phyloP scores from a whole-genome alignment of 2,329 filamentous ascomycete species.

The Aspergillaceae sp. region DNA sequence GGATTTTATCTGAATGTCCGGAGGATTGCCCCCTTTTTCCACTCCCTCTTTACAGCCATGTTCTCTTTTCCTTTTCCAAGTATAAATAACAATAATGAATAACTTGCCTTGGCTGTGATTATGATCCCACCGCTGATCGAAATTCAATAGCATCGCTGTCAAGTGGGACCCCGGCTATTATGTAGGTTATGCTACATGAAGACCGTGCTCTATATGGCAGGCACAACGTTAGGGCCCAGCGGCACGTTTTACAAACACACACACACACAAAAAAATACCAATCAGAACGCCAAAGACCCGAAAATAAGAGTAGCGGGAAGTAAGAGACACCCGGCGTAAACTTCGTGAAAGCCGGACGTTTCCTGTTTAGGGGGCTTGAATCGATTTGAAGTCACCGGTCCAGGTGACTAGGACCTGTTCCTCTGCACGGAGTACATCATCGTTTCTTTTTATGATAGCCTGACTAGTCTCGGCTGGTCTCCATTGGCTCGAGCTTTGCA shows the following conservation, averaged over 20 bases:
- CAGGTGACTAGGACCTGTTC: too few species aligned
- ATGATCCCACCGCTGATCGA: not conserved
- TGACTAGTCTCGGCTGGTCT: not conserved
- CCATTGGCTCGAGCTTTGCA: not conserved
- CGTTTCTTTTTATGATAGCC: not conserved
- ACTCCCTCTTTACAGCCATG: not conserved
- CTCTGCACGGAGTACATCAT: not conserved
- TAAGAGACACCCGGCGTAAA: not conserved
- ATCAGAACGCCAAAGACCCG: too few species aligned
- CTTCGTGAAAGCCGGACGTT: not conserved
- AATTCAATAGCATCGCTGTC: not conserved
- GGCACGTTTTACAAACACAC: not conserved
- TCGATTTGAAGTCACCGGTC: too few species aligned
- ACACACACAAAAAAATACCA: too few species aligned
- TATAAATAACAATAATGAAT: too few species aligned
- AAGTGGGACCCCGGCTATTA: not conserved
- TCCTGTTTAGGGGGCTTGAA: not conserved
- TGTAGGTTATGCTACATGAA: too few species aligned
- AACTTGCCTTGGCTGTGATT: not conserved
- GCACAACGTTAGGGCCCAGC: not conserved
- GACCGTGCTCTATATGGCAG: not conserved
- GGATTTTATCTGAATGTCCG: not conserved
- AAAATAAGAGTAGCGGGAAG: not conserved
- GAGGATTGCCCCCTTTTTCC: not conserved
- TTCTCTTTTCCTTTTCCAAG: not conserved